Evolutionary conservation across 2,329 filamentous ascomycete species (phyloP).

Genomic region (Colletotrichum tropicale): DNA sequence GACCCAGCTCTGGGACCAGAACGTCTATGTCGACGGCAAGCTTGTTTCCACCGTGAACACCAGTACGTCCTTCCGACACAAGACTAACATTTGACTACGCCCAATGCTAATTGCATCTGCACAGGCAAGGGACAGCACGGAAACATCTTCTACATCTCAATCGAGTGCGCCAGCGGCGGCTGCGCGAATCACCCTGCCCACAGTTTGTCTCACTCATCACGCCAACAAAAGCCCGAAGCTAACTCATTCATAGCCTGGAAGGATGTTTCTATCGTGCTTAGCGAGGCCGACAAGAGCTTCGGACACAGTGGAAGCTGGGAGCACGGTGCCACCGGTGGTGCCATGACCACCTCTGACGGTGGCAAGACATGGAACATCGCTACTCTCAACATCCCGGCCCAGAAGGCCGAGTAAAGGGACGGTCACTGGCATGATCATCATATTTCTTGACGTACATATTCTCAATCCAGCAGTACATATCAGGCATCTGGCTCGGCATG

Average conservation of each 20-base stretch:
- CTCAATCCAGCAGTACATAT: not conserved
- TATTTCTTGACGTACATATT: not conserved
- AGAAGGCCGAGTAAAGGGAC: not conserved
- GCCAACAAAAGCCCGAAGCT: not conserved
- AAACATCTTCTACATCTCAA: not conserved
- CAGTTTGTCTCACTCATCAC: not conserved
- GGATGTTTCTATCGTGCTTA: not conserved
- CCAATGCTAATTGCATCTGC: not conserved
- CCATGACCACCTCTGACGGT: not conserved
- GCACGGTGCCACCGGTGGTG: not conserved
- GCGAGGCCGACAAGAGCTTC: not conserved
- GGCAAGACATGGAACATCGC: not conserved
- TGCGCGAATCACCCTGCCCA: not conserved
- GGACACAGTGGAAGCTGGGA: not conserved
- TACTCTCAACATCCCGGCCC: not conserved
- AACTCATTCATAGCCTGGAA: not conserved
- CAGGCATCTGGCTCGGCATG: not conserved
- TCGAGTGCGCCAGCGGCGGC: not conserved
- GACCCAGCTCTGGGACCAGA: not conserved
- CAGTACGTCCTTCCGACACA: not conserved
- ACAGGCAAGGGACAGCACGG: slow-evolving; percentile 1
- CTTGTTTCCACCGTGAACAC: not conserved
- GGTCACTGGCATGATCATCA: not conserved
- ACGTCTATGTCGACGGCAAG: not conserved
- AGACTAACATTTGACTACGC: not conserved